Percentiles rank a stretch among this genome's conserved stretches.
Conservation (phyloP, 805 yeast species). For the Kuraishia hungarica region DNA sequence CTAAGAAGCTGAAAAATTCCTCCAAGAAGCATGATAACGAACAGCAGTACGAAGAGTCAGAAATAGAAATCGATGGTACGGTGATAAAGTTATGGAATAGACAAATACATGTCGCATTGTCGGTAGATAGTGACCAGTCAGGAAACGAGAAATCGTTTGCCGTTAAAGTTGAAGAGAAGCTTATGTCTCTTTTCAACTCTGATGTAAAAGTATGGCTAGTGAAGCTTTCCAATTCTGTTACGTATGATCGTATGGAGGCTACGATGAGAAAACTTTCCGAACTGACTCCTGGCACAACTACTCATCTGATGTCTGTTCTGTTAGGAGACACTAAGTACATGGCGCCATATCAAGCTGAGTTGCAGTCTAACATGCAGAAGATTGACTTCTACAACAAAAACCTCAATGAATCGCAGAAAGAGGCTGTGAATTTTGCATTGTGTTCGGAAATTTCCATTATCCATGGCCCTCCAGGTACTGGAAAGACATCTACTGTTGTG, state of each 20-base stretch:
- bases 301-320: slow-evolving; percentile 34
- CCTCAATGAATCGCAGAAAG: slow-evolving; percentile 62
- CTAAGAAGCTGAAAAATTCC: slow-evolving; percentile 19
- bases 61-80: slow-evolving; percentile 47
- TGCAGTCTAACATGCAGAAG: slow-evolving; percentile 5
- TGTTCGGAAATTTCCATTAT: slow-evolving; percentile 46
- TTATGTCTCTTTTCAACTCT: slow-evolving; percentile 33
- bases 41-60: slow-evolving; percentile 14
- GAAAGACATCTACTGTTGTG: slow-evolving; percentile 77
- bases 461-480: slow-evolving; percentile 83
- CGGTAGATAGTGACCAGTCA: slow-evolving; percentile 27
- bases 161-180: slow-evolving; percentile 36
- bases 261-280: slow-evolving; percentile 62
- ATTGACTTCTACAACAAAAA: slow-evolving; percentile 30
- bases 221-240: slow-evolving; percentile 57
- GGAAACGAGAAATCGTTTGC: slow-evolving; percentile 11
- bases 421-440: slow-evolving; percentile 64
- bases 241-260: slow-evolving; percentile 72
- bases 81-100: slow-evolving; percentile 43
- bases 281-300: slow-evolving; percentile 23
- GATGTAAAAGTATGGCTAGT: slow-evolving; percentile 57
- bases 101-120: slow-evolving; percentile 50
- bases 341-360: slow-evolving; percentile 13
- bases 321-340: slow-evolving; percentile 33
- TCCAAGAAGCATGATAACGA: slow-evolving; percentile 19